Evolutionary conservation across 148 eudicot species (phyloP).

Genomic region (Fallopia convolvulus): DNA sequence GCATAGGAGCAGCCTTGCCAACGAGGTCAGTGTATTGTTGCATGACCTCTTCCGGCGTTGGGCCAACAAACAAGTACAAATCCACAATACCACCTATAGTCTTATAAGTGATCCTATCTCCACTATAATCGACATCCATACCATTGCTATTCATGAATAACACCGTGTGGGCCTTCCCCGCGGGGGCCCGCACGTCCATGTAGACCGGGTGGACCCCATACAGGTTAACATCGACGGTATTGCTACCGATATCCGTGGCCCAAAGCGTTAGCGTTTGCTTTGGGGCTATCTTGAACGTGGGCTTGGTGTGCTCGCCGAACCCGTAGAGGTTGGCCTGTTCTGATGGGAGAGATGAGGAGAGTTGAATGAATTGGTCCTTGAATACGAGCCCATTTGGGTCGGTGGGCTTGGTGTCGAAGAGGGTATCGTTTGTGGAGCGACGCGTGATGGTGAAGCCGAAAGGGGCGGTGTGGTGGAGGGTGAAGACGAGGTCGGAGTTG

Average conservation of each 20-base stretch:
- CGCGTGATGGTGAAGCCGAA: constrained; percentile 63
- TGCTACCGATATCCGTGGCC: constrained; percentile 52
- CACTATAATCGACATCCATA: constrained; percentile 71
- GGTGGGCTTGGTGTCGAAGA: constrained; percentile 34
- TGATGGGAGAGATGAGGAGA: constrained; percentile 59
- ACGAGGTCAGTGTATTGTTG: constrained; percentile 69
- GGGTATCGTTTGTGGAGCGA: constrained; percentile 45
- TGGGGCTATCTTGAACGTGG: constrained; percentile 39
- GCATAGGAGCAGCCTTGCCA: constrained; percentile 87
- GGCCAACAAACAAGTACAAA: constrained; percentile 64
- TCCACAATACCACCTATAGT: constrained; percentile 78
- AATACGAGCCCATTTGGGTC: constrained; percentile 25
- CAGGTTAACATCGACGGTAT: constrained; percentile 27
- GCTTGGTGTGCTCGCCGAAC: constrained; percentile 73
- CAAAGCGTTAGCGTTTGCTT: constrained; percentile 72
- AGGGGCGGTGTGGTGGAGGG: constrained; percentile 58
- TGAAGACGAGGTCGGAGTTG: constrained; percentile 53
- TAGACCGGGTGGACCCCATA: constrained; percentile 88
- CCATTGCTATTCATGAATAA: constrained; percentile 76
- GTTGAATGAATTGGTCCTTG: constrained; percentile 64
- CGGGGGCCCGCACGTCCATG: constrained; percentile 56
- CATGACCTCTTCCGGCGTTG: constrained; percentile 40
- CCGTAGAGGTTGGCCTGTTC: constrained; percentile 53
- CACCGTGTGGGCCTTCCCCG: constrained; percentile 56
- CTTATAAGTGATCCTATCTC: constrained; percentile 64